These are phyloP conservation scores for Petunia secreta DNA, from an alignment of 257 asterid species.

Conservation along the genomic window DNA sequence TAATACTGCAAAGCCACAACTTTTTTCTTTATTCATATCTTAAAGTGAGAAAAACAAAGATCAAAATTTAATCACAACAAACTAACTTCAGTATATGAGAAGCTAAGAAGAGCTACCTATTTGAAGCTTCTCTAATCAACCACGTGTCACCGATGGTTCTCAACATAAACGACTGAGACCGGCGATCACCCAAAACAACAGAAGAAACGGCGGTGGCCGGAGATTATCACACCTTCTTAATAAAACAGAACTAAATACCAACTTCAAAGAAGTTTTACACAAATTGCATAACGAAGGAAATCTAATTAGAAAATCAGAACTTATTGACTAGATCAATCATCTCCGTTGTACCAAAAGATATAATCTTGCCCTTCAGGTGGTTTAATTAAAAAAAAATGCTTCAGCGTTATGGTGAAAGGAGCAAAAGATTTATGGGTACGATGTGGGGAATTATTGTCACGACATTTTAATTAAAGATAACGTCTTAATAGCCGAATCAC, in stretches of 20 bases:
- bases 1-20: no score
- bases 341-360: slow-evolving; percentile 48
- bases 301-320: slow-evolving; percentile 30
- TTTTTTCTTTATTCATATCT: no score
- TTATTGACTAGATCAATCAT: slow-evolving; percentile 38
- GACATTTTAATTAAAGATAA: no score
- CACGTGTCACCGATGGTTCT: slow-evolving; percentile 3
- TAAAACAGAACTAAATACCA: slow-evolving; percentile 34
- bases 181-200: slow-evolving; percentile 25
- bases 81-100: no score
- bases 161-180: neutral
- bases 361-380: slow-evolving; percentile 63
- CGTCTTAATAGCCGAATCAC: no score
- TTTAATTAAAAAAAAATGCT: no score
- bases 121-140: slow-evolving; percentile 17
- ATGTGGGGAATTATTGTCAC: no score
- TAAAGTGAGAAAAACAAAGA: no score
- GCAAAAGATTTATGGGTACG: no score
- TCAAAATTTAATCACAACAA: no score
- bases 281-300: slow-evolving; percentile 47
- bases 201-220: slow-evolving; percentile 23
- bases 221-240: slow-evolving; percentile 31
- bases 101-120: slow-evolving; percentile 21
- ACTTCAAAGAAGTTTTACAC: slow-evolving; percentile 38
- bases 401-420: no score